A percentile compares a stretch with the other conserved stretches of the same genome.
Evolutionary conservation across 257 asterid species (phyloP).

Genomic region (Linderniella brevidens): DNA sequence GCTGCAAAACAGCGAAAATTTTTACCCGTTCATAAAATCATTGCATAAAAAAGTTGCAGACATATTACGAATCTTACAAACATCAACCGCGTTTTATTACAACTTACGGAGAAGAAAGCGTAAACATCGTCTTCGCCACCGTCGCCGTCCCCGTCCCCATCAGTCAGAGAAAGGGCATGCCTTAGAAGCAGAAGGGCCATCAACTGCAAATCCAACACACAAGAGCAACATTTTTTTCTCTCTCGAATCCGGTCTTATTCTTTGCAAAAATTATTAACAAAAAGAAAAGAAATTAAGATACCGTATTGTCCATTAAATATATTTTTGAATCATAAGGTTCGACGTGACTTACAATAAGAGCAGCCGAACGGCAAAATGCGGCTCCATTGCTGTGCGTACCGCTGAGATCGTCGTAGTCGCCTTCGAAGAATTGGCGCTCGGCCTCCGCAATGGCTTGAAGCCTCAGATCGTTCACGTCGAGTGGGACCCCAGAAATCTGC

Average conservation of each 20-base stretch:
- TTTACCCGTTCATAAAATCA: neutral
- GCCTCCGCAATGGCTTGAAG: slow-evolving; percentile 53
- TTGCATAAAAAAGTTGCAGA: neutral
- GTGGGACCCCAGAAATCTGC: slow-evolving; percentile 26
- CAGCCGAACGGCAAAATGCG: slow-evolving; percentile 54
- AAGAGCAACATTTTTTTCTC: too few relatives aligned
- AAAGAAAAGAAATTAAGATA: too few relatives aligned
- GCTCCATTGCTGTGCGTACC: slow-evolving; percentile 38
- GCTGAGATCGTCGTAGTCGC: slow-evolving; percentile 44
- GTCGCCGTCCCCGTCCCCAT: slow-evolving; percentile 19
- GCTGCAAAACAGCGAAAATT: slow-evolving; percentile 27
- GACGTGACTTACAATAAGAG: slow-evolving; percentile 48
- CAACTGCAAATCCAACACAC: slow-evolving; percentile 41
- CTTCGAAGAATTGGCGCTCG: slow-evolving; percentile 50
- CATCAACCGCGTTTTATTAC: too few relatives aligned
- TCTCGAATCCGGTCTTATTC: too few relatives aligned
- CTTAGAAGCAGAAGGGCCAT: slow-evolving; percentile 90
- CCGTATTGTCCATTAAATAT: too few relatives aligned
- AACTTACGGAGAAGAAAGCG: slow-evolving; percentile 71
- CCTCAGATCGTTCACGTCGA: slow-evolving; percentile 56
- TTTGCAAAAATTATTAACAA: too few relatives aligned
- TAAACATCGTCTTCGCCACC: slow-evolving; percentile 54
- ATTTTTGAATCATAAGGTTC: neutral
- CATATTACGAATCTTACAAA: too few relatives aligned
- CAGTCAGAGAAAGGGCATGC: slow-evolving; percentile 58